phyloP scores from a whole-genome alignment of 2,329 filamentous ascomycete genomes.

The Penicillium sp. region DNA sequence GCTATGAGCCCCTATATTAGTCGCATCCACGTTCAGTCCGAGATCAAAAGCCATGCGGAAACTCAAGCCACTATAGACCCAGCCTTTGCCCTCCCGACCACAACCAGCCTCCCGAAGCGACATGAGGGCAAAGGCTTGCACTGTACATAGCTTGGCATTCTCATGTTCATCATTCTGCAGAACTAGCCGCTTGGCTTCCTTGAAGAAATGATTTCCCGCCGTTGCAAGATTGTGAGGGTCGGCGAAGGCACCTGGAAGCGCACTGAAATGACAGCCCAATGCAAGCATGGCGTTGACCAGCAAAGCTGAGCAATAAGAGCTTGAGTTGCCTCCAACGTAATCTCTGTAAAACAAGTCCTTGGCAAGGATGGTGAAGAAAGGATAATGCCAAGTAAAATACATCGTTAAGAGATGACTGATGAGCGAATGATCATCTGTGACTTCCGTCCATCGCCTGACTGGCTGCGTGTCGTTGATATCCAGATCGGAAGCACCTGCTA shows the following conservation, averaged over 20 bases:
- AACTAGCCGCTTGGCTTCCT: conserved; percentile 82
- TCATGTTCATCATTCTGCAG: conserved; percentile 91
- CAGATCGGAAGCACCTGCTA: conserved; percentile 43
- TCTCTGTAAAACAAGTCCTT: conserved; percentile 82
- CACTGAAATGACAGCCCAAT: conserved; percentile 88
- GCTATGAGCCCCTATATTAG: conserved; percentile 56
- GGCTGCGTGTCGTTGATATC: conserved; percentile 56
- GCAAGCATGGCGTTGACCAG: conserved; percentile 92
- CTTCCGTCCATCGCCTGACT: conserved; percentile 77
- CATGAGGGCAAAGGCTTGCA: conserved; percentile 92
- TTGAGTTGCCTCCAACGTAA: conserved; percentile 64
- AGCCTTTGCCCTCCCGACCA: conserved; percentile 87
- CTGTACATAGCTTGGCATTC: conserved; percentile 77
- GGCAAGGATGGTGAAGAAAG: conserved; percentile 87
- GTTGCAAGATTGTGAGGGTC: conserved; percentile 70
- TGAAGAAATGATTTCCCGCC: conserved; percentile 93
- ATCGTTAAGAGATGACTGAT: conserved; percentile 86
- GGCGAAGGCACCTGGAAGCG: conserved; percentile 64
- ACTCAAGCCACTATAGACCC: conserved; percentile 98
- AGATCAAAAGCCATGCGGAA: conserved; percentile 96
- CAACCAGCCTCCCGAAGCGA: conserved; percentile 94
- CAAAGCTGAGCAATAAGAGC: conserved; percentile 77
- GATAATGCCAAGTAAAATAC: conserved; percentile 98
- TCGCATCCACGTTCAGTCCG: conserved; percentile 78
- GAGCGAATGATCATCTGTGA: conserved; percentile 71